Percentiles rank a stretch among this genome's conserved stretches.
These are phyloP conservation scores for Takakia lepidozioides DNA, from an alignment of 225 moss, liverwort and hornwort species.

Conservation along the genomic window DNA sequence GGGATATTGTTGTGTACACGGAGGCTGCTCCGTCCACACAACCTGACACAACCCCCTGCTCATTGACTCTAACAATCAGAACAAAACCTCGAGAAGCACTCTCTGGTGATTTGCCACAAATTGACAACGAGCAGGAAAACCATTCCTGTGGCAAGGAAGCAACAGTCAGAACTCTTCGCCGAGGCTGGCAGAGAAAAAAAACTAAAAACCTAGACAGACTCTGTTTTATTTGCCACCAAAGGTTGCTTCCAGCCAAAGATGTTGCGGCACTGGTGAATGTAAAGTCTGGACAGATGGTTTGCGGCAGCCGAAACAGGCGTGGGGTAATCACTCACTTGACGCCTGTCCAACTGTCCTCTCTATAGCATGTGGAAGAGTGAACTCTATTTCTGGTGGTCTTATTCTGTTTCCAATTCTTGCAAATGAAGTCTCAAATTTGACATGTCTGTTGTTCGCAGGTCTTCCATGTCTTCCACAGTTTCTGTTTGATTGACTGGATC, in stretches of 20 bases:
- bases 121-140: slow-evolving; percentile 44
- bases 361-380: too few relatives aligned
- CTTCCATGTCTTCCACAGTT: slow-evolving; percentile 92
- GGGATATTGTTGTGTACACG: slow-evolving; percentile 42
- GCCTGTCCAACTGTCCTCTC: too few relatives aligned
- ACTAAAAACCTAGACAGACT: slow-evolving; percentile 65
- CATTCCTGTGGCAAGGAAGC: slow-evolving; percentile 36
- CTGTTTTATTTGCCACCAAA: slow-evolving; percentile 97
- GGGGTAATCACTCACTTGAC: too few relatives aligned
- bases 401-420: too few relatives aligned
- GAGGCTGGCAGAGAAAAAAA: slow-evolving; percentile 81
- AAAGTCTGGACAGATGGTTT: slow-evolving; percentile 95
- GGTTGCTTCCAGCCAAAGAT: slow-evolving; percentile 74
- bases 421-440: too few relatives aligned
- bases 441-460: too few relatives aligned
- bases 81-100: slow-evolving; percentile 39
- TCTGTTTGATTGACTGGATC: slow-evolving; percentile 94
- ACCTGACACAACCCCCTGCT: slow-evolving; percentile 29
- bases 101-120: slow-evolving; percentile 35
- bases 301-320: slow-evolving; percentile 91
- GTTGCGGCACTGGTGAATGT: slow-evolving; percentile 90
- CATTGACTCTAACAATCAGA: slow-evolving; percentile 50
- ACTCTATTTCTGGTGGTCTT: too few relatives aligned
- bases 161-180: slow-evolving; percentile 41
- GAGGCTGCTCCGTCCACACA: slow-evolving; percentile 19